Conservation (phyloP, 495 filamentous ascomycete genomes). For the Neurospora discreta region DNA sequence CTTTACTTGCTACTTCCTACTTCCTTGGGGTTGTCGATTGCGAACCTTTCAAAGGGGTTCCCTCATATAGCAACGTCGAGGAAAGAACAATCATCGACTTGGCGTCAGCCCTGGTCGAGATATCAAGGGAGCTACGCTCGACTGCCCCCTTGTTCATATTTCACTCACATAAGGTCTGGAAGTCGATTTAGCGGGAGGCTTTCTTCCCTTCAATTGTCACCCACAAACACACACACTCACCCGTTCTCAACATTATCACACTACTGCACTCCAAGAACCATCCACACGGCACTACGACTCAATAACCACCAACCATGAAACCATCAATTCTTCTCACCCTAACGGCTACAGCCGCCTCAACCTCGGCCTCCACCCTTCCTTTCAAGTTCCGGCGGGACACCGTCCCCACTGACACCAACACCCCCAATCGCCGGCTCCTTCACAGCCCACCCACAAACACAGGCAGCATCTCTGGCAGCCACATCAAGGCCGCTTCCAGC, state of each 20-base stretch:
- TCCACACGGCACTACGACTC: not conserved
- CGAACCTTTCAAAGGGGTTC: not conserved
- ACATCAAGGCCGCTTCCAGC: not conserved
- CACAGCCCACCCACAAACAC: slow-evolving; percentile 1
- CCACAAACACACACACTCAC: not conserved
- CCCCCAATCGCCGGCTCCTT: not conserved
- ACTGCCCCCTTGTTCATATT: not conserved
- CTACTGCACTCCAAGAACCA: not conserved
- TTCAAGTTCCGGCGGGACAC: not conserved
- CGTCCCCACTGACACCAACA: not conserved
- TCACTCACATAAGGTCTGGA: not conserved
- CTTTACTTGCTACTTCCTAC: not conserved
- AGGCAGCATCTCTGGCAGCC: not conserved
- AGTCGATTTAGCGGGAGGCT: not conserved
- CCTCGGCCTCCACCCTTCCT: not conserved
- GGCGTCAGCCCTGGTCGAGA: not conserved
- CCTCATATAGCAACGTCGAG: not conserved
- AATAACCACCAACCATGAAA: slow-evolving; percentile 1
- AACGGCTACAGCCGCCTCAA: not conserved
- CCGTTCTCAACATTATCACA: not conserved
- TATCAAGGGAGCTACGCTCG: not conserved
- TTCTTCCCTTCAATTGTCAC: not conserved
- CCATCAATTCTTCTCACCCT: slow-evolving; percentile 4
- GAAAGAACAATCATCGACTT: not conserved
- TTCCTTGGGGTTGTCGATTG: not conserved